phyloP scores from a whole-genome alignment of 345 rosid genomes.

The Eutrema heterophyllum region DNA sequence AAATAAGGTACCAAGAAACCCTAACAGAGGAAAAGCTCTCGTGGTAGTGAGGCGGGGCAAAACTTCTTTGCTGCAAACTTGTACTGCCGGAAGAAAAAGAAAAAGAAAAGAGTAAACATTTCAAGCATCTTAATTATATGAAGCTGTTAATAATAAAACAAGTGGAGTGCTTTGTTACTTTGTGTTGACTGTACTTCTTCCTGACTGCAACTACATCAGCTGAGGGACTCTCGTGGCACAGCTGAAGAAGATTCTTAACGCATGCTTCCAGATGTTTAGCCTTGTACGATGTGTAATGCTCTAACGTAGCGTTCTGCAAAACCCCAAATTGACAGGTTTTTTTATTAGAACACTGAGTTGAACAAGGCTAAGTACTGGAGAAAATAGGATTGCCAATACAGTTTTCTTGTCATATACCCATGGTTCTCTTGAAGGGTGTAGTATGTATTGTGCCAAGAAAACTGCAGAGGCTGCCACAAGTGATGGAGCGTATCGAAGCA shows the following conservation, averaged over 20 bases:
- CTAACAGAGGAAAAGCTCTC: constrained; percentile 52
- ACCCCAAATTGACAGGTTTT: not conserved
- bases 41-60: constrained; percentile 67
- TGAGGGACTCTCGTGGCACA: constrained; percentile 45
- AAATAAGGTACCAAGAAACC: not conserved
- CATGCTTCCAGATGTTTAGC: constrained; percentile 63
- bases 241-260: constrained; percentile 62
- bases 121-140: not conserved
- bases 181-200: constrained; percentile 87
- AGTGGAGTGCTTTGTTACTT: constrained; percentile 40
- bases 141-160: not conserved
- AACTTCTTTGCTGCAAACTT: constrained; percentile 79
- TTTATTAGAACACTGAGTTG: not conserved
- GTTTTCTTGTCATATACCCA: constrained; percentile 56
- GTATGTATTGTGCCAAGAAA: constrained; percentile 68
- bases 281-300: constrained; percentile 76
- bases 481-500: constrained; percentile 78
- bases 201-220: constrained; percentile 66
- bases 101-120: not conserved
- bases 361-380: not conserved
- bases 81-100: constrained; percentile 41
- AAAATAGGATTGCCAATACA: not conserved
- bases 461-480: constrained; percentile 85
- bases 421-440: constrained; percentile 69
- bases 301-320: constrained; percentile 67